A percentile compares a stretch with the other conserved stretches of the same genome.
These are phyloP conservation scores for Aureobasidium leucospermi DNA, from an alignment of 2,329 filamentous ascomycete genomes.

Conservation along the genomic window DNA sequence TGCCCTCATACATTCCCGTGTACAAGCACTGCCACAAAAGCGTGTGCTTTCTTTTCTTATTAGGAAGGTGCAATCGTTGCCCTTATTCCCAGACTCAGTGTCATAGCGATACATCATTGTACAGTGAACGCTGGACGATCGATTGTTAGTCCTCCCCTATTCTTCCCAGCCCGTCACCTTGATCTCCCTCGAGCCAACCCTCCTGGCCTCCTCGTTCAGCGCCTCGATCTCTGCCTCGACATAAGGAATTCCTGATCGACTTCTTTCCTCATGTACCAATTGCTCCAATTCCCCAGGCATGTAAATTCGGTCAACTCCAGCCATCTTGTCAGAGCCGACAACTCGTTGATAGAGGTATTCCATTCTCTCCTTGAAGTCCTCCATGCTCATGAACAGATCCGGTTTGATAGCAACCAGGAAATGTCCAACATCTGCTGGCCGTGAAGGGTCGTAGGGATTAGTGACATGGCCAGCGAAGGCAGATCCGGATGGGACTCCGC, in stretches of 20 bases:
- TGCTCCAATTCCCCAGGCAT: slow-evolving; percentile 53
- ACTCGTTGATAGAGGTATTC: slow-evolving; percentile 49
- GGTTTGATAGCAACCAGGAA: slow-evolving; percentile 31
- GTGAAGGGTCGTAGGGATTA: slow-evolving; percentile 60
- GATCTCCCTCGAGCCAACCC: slow-evolving; percentile 27
- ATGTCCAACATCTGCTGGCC: slow-evolving; percentile 37
- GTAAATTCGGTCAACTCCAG: slow-evolving; percentile 48
- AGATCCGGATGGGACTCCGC: slow-evolving; percentile 66
- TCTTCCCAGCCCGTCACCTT: slow-evolving; percentile 9
- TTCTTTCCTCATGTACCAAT: slow-evolving; percentile 36
- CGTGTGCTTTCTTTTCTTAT: not conserved
- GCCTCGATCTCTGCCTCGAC: slow-evolving; percentile 41
- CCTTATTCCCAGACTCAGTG: too few relatives aligned
- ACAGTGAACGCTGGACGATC: not conserved
- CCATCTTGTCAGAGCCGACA: slow-evolving; percentile 45
- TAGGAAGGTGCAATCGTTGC: not conserved
- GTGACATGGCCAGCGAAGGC: slow-evolving; percentile 74
- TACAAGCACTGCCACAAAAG: not conserved
- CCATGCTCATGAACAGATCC: slow-evolving; percentile 29
- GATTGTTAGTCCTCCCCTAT: not conserved
- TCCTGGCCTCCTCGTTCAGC: slow-evolving; percentile 43
- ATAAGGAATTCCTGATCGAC: slow-evolving; percentile 42
- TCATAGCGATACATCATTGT: not conserved
- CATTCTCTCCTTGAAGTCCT: slow-evolving; percentile 39
- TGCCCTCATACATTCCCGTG: too few relatives aligned